Conservation (phyloP, 2,329 filamentous ascomycete species). For the Alternaria panax region DNA sequence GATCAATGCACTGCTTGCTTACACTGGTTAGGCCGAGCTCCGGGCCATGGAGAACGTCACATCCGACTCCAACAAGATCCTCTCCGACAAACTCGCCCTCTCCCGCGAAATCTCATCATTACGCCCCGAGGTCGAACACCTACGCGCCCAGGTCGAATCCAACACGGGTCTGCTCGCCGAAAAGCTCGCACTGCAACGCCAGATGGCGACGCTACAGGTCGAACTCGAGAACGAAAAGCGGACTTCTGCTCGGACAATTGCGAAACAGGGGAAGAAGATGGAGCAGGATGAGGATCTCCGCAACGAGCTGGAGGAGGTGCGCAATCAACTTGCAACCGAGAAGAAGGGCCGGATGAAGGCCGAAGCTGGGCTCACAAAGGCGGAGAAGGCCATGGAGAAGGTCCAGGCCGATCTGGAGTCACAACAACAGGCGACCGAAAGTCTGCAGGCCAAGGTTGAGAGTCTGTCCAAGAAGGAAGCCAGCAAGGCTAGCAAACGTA, state of each 20-base stretch:
- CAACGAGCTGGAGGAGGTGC: conserved; percentile 54
- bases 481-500: conserved; percentile 46
- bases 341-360: conserved; percentile 55
- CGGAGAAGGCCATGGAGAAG: conserved; percentile 45
- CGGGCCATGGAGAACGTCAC: conserved; percentile 71
- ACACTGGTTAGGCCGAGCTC: conserved; percentile 68
- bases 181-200: conserved; percentile 80
- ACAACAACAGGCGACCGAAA: conserved; percentile 41
- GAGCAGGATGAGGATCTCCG: conserved; percentile 58
- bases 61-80: conserved; percentile 72
- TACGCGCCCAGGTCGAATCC: conserved; percentile 64
- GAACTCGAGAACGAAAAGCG: conserved; percentile 84
- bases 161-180: conserved; percentile 77
- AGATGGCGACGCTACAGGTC: conserved; percentile 77
- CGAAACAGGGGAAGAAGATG: conserved; percentile 58
- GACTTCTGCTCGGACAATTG: conserved; percentile 65
- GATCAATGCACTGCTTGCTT: conserved; percentile 31
- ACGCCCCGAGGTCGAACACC: conserved; percentile 68
- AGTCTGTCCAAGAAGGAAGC: conserved; percentile 43
- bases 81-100: conserved; percentile 70
- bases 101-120: conserved; percentile 65
- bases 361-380: conserved; percentile 47
- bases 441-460: conserved; percentile 44
- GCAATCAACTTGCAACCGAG: conserved; percentile 56
- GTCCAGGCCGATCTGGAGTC: conserved; percentile 42